Conservation (phyloP, 2,329 filamentous ascomycete genomes). For the Venturia asperata region DNA sequence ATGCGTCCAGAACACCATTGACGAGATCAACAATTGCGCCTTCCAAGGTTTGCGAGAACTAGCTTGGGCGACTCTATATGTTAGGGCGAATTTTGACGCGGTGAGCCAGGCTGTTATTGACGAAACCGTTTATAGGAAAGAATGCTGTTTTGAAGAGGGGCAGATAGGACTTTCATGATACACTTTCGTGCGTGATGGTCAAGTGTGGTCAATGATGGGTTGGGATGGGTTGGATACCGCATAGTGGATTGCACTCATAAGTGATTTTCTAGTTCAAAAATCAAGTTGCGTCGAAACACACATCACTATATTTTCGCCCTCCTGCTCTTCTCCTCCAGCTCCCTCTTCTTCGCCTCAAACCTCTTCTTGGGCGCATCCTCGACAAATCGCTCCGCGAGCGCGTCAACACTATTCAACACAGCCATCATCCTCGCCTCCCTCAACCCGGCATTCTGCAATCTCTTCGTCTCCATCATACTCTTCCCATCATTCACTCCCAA, state of each 20-base stretch:
- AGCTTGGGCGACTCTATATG: too few relatives aligned
- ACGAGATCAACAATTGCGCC: too few relatives aligned
- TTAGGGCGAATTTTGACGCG: too few relatives aligned
- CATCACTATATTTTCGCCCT: slow-evolving; percentile 25
- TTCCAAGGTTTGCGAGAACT: too few relatives aligned
- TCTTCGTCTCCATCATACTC: slow-evolving; percentile 48
- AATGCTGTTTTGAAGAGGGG: too few relatives aligned
- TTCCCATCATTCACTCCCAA: slow-evolving; percentile 43
- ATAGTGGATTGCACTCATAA: too few relatives aligned
- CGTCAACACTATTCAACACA: slow-evolving; percentile 42
- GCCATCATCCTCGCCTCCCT: slow-evolving; percentile 41
- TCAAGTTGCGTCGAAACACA: not conserved
- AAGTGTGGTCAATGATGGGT: too few relatives aligned
- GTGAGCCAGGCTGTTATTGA: too few relatives aligned
- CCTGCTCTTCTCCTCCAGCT: slow-evolving; percentile 23
- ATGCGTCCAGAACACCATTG: too few relatives aligned
- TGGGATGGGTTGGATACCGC: too few relatives aligned
- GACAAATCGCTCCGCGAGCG: slow-evolving; percentile 43
- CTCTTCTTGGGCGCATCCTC: slow-evolving; percentile 39
- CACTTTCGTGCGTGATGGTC: too few relatives aligned
- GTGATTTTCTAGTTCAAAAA: not conserved
- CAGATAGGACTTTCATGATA: not conserved
- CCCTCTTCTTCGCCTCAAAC: slow-evolving; percentile 32
- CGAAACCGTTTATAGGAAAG: too few relatives aligned
- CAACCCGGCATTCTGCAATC: slow-evolving; percentile 42